These are phyloP conservation scores for Moesziomyces globuligerus DNA, from an alignment of 1,284 basidiomycete genomes.

Conservation along the genomic window DNA sequence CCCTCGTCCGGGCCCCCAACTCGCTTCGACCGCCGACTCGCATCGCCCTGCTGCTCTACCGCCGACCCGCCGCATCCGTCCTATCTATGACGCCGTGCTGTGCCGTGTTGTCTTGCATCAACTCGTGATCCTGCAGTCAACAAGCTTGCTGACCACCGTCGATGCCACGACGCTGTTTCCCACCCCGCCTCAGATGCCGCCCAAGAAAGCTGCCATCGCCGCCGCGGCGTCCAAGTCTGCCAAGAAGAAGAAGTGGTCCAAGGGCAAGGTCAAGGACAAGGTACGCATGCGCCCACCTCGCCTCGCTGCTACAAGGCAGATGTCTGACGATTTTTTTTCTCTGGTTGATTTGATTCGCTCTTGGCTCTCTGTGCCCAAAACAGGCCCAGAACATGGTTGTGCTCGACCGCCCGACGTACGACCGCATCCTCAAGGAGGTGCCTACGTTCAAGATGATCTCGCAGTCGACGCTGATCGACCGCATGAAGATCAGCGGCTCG, in stretches of 20 bases:
- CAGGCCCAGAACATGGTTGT: slow-evolving; percentile 80
- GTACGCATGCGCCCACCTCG: slow-evolving; percentile 62
- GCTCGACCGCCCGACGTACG: slow-evolving; percentile 77
- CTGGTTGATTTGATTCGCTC: not conserved
- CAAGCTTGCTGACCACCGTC: slow-evolving; percentile 3
- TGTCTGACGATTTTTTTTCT: not conserved
- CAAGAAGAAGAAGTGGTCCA: slow-evolving; percentile 99
- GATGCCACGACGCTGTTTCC: not conserved
- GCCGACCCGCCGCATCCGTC: too few relatives aligned
- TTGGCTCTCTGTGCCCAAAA: not conserved
- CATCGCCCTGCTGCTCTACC: not conserved
- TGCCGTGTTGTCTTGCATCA: too few relatives aligned
- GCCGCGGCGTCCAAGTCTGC: slow-evolving; percentile 68
- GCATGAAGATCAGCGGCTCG: slow-evolving; percentile 94
- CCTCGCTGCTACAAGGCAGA: too few relatives aligned
- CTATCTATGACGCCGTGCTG: too few relatives aligned
- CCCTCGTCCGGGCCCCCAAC: too few relatives aligned
- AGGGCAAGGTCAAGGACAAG: slow-evolving; percentile 99
- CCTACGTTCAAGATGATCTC: slow-evolving; percentile 99
- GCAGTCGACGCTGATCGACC: slow-evolving; percentile 88
- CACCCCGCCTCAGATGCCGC: slow-evolving; percentile 57
- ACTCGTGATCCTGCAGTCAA: too few relatives aligned
- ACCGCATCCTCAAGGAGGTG: slow-evolving; percentile 98
- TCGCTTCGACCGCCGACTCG: not conserved
- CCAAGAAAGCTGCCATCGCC: slow-evolving; percentile 67